These are phyloP conservation scores for Amylocarpus encephaloides DNA, from an alignment of 2,329 filamentous ascomycete species.

Conservation along the genomic window DNA sequence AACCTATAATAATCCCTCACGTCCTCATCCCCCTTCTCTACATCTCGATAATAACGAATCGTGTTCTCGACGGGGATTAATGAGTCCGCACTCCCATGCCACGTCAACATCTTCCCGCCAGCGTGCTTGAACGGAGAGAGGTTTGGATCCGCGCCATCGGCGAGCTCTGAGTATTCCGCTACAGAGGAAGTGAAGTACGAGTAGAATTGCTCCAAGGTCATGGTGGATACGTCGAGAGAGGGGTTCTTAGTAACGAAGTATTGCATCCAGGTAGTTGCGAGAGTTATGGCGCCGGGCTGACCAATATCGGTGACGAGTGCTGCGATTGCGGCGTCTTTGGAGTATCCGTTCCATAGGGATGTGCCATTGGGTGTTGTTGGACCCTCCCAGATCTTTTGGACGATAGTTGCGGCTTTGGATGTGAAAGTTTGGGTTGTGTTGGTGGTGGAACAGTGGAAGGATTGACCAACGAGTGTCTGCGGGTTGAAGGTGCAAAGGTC, in stretches of 20 bases:
- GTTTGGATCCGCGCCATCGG: slow-evolving; percentile 12
- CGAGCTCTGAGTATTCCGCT: slow-evolving; percentile 8
- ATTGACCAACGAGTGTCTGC: slow-evolving; percentile 7
- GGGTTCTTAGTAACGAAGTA: slow-evolving; percentile 15
- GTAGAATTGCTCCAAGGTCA: slow-evolving; percentile 10
- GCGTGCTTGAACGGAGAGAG: background rate
- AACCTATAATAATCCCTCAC: background rate
- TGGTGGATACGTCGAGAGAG: slow-evolving; percentile 1
- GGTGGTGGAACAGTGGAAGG: background rate
- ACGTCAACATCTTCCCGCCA: slow-evolving; percentile 1
- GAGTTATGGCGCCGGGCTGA: background rate
- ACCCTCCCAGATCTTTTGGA: slow-evolving; percentile 4
- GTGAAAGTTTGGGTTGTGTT: background rate
- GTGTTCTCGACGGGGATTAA: background rate
- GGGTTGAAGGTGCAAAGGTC: slow-evolving; percentile 13
- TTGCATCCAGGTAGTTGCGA: slow-evolving; percentile 11
- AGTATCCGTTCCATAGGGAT: background rate
- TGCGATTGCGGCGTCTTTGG: background rate
- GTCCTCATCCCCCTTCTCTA: background rate
- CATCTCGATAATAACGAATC: background rate
- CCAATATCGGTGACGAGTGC: background rate
- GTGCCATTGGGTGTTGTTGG: background rate
- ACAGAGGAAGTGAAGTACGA: background rate
- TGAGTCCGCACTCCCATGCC: background rate
- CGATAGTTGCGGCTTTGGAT: slow-evolving; percentile 2